Evolutionary conservation across 2,329 filamentous ascomycete species (phyloP).

Genomic region (Trichophyton benhamiae): DNA sequence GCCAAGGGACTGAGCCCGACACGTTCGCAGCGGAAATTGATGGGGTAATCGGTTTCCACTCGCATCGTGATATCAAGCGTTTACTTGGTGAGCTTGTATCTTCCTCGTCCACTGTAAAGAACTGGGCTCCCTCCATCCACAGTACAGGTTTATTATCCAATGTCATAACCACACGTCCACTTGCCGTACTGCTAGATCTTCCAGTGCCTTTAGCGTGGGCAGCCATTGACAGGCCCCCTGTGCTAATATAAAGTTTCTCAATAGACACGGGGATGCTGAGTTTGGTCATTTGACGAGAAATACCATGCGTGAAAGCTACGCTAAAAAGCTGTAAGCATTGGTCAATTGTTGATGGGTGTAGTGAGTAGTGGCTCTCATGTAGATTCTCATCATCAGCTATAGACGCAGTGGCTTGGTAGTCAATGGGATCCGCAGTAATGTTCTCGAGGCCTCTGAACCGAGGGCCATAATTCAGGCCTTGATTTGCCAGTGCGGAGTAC

Average conservation of each 20-base stretch:
- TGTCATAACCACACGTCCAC: neutral
- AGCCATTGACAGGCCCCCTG: neutral
- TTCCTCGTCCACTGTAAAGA: neutral
- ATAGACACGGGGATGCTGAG: neutral
- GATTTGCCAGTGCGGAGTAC: neutral
- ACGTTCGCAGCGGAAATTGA: too few relatives aligned
- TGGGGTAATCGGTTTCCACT: neutral
- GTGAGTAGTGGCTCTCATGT: neutral
- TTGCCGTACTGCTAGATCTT: neutral
- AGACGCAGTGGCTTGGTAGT: neutral
- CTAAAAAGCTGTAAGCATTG: slow-evolving; percentile 12
- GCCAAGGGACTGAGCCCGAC: too few relatives aligned
- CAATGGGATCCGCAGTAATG: neutral
- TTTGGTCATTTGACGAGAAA: neutral
- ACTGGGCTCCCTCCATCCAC: neutral
- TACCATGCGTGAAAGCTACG: neutral
- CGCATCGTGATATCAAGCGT: neutral
- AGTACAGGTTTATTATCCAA: neutral
- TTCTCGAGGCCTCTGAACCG: slow-evolving; percentile 2
- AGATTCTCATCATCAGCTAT: neutral
- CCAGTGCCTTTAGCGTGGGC: neutral
- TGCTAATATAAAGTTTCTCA: neutral
- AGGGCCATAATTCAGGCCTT: slow-evolving; percentile 7
- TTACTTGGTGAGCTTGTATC: neutral
- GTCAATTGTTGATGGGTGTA: slow-evolving; percentile 18